These are phyloP conservation scores for Madurella fahalii DNA, from an alignment of 2,329 filamentous ascomycete genomes.

Conservation along the genomic window DNA sequence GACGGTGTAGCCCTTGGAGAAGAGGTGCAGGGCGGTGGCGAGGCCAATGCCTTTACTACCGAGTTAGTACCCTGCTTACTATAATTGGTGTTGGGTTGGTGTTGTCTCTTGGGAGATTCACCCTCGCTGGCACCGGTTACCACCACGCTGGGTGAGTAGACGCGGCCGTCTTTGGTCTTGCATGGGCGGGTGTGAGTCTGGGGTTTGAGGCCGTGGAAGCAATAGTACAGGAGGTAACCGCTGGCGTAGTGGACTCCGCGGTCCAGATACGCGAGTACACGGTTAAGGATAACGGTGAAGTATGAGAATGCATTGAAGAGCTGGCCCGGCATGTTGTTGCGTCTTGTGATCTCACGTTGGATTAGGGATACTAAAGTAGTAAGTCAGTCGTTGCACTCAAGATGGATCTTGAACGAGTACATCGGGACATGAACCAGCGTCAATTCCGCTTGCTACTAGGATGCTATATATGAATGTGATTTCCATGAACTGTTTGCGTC, in stretches of 20 bases:
- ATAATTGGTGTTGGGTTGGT: neutral
- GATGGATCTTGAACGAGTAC: too few relatives aligned
- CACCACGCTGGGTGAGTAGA: conserved; percentile 8
- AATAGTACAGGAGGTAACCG: conserved; percentile 9
- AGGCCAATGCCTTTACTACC: conserved; percentile 8
- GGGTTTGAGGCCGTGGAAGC: conserved; percentile 8
- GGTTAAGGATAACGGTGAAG: conserved; percentile 1
- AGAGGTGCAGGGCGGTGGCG: conserved; percentile 3
- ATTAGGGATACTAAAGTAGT: too few relatives aligned
- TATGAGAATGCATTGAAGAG: conserved; percentile 3
- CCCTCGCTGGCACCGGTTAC: conserved; percentile 11
- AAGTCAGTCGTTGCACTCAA: too few relatives aligned
- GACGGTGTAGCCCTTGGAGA: conserved; percentile 8
- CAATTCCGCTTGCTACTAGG: too few relatives aligned
- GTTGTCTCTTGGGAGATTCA: neutral
- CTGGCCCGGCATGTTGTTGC: neutral
- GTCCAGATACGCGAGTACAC: conserved; percentile 5
- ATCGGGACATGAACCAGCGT: too few relatives aligned
- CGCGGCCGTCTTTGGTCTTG: conserved; percentile 1
- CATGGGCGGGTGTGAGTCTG: conserved; percentile 11
- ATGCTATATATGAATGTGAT: too few relatives aligned
- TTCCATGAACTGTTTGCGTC: neutral
- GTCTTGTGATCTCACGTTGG: neutral
- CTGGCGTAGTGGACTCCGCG: conserved; percentile 7
- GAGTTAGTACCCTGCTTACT: neutral